These are phyloP conservation scores for Selenicereus undatus DNA, from an alignment of 148 eudicot species.

Conservation along the genomic window DNA sequence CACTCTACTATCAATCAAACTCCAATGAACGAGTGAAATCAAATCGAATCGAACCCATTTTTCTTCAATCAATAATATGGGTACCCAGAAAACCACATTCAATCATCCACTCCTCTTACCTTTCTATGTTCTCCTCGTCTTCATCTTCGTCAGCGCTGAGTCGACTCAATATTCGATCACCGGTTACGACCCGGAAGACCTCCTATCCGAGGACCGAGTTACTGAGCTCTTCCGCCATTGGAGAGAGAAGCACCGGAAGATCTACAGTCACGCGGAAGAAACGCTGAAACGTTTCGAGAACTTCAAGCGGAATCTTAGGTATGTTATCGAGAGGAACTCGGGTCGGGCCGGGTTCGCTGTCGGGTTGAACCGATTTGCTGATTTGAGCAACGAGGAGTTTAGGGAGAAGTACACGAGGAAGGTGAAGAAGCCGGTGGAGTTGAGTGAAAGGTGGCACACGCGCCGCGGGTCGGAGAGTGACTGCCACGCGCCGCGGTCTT, in stretches of 20 bases:
- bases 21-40: background rate
- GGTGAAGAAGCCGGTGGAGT: slow-evolving; percentile 20
- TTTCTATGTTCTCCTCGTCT: slow-evolving; percentile 20
- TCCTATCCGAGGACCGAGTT: slow-evolving; percentile 32
- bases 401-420: slow-evolving; percentile 32
- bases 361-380: slow-evolving; percentile 70
- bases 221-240: slow-evolving; percentile 47
- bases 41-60: background rate
- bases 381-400: slow-evolving; percentile 66
- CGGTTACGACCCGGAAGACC: slow-evolving; percentile 23
- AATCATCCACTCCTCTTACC: background rate
- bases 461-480: slow-evolving; percentile 6
- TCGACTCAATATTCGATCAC: slow-evolving; percentile 44
- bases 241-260: slow-evolving; percentile 42
- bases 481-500: slow-evolving; percentile 47
- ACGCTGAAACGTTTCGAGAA: slow-evolving; percentile 38
- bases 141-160: background rate
- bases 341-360: slow-evolving; percentile 34
- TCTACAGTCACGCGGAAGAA: slow-evolving; percentile 33
- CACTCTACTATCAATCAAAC: background rate
- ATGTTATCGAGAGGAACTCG: slow-evolving; percentile 34
- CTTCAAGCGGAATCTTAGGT: slow-evolving; percentile 45
- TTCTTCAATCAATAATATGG: slow-evolving; percentile 9
- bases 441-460: slow-evolving; percentile 13
- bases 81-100: slow-evolving; percentile 15